A percentile compares a stretch with the other conserved stretches of the same genome.
Evolutionary conservation across 140 eudicot species (phyloP).

Genomic region (Bidens hawaiensis): DNA sequence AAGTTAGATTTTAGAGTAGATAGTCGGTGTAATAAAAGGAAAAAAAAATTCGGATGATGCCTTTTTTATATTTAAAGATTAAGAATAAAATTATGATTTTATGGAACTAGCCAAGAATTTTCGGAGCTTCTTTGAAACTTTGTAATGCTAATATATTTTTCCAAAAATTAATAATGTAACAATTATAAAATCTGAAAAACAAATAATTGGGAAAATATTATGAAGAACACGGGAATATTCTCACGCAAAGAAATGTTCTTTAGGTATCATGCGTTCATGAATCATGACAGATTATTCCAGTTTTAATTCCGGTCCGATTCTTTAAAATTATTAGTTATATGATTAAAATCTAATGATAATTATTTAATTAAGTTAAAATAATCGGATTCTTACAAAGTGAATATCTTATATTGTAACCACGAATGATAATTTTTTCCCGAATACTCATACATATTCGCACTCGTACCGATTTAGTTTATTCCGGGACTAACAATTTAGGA

Average conservation of each 20-base stretch:
- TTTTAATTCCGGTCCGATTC: background rate
- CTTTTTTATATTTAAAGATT: too few relatives aligned
- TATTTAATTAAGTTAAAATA: background rate
- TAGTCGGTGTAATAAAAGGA: too few relatives aligned
- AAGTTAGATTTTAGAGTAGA: too few relatives aligned
- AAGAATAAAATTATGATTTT: too few relatives aligned
- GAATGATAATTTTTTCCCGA: too few relatives aligned
- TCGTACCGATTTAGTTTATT: too few relatives aligned
- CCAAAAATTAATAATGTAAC: too few relatives aligned
- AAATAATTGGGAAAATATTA: background rate
- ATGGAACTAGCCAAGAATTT: background rate
- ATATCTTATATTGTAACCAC: background rate
- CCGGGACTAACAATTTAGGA: too few relatives aligned
- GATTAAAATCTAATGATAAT: background rate
- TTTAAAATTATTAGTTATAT: background rate
- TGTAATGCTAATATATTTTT: background rate
- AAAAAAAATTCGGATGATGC: too few relatives aligned
- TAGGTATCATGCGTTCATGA: background rate
- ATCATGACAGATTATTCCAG: background rate
- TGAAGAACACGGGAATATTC: background rate
- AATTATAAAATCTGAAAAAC: background rate
- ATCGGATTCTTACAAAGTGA: background rate
- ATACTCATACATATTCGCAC: too few relatives aligned
- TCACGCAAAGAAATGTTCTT: background rate
- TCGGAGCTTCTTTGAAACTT: background rate